phyloP scores from a whole-genome alignment of 331 rosid species.

The Malus hybrid region DNA sequence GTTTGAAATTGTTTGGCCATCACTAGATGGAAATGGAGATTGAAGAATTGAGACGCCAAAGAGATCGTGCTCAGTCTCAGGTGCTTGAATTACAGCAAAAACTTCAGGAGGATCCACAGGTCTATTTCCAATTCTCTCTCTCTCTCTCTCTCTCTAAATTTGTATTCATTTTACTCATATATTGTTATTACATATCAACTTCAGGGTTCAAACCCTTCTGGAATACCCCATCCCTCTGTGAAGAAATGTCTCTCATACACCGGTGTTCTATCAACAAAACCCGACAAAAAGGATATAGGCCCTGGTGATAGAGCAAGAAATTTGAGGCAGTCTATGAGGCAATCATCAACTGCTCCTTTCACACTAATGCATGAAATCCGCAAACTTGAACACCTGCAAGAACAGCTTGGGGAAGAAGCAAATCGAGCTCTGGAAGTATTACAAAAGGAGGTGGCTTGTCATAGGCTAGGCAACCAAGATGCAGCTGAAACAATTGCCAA shows the following conservation, averaged over 20 bases:
- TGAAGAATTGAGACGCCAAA: constrained; percentile 77
- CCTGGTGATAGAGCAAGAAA: constrained; percentile 50
- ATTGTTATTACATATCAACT: not conserved
- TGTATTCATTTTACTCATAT: not conserved
- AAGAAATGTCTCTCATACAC: constrained; percentile 88
- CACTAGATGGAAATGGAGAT: constrained; percentile 95
- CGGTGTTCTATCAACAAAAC: constrained; percentile 46
- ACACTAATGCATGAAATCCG: constrained; percentile 98
- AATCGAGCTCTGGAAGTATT: constrained; percentile 90
- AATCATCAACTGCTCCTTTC: constrained; percentile 92
- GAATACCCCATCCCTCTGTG: constrained; percentile 47
- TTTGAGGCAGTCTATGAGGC: constrained; percentile 88
- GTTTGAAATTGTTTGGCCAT: not conserved
- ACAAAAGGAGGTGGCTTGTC: constrained; percentile 98
- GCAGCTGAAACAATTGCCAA: constrained; percentile 99
- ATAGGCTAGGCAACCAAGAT: constrained; percentile 96
- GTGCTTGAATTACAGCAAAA: constrained; percentile 76
- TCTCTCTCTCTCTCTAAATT: not conserved
- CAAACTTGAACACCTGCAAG: constrained; percentile 97
- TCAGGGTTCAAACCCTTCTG: constrained; percentile 57
- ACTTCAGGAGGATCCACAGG: constrained; percentile 78
- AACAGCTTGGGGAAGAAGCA: constrained; percentile 98
- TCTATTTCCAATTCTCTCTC: not conserved
- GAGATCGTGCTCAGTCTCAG: constrained; percentile 82
- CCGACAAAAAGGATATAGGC: constrained; percentile 39